A percentile compares a stretch with the other conserved stretches of the same genome.
Evolutionary conservation across 441 rosid species (phyloP).

Genomic region (Populus hybrid): DNA sequence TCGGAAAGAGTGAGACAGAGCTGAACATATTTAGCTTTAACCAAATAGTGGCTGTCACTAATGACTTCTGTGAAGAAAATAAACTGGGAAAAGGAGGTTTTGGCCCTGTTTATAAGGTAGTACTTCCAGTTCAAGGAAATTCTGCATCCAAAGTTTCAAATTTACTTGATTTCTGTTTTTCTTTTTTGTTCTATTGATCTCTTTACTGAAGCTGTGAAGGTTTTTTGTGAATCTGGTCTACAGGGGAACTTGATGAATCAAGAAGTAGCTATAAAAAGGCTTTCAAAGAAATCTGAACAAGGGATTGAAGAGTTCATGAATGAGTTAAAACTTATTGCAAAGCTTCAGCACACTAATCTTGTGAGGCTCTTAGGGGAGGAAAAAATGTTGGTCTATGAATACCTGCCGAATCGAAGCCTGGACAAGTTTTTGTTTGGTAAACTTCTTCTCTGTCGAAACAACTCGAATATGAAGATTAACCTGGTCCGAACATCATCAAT

Average conservation of each 20-base stretch:
- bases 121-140: background rate
- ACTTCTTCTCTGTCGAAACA: background rate
- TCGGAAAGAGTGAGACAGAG: background rate
- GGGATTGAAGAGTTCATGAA: slow-evolving; percentile 8
- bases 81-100: background rate
- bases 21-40: background rate
- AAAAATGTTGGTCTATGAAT: slow-evolving; percentile 8
- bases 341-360: slow-evolving; percentile 11
- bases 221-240: no score
- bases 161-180: background rate
- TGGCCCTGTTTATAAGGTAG: background rate
- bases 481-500: background rate
- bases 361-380: slow-evolving; percentile 12
- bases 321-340: slow-evolving; percentile 9
- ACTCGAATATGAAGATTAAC: background rate
- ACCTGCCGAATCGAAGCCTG: slow-evolving; percentile 3
- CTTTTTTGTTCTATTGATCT: background rate
- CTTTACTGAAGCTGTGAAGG: background rate
- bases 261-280: slow-evolving; percentile 11
- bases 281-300: slow-evolving; percentile 1
- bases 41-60: background rate
- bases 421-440: slow-evolving; percentile 1
- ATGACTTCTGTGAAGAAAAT: background rate
- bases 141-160: background rate
- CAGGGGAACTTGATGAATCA: background rate